Evolutionary conservation across 1,139 yeast genomes (phyloP), one percentile per base, ranked within the genome.

Genomic region (Yamadazyma pseudoaaseri): DNA sequence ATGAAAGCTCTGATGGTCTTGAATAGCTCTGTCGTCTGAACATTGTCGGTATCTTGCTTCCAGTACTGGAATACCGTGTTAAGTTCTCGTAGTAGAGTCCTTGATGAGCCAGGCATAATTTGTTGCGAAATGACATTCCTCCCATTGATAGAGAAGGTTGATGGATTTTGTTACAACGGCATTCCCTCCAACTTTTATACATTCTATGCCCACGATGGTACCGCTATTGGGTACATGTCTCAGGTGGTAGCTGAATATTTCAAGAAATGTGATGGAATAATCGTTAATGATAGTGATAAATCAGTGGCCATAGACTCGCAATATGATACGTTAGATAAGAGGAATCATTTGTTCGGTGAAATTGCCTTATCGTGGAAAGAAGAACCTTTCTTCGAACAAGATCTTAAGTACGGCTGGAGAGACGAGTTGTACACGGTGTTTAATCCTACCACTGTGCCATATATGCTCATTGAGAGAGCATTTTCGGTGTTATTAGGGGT

Each of bases 401-500:
- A 77, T 4, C 53, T 70, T 37, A 51, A 51, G 18, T 62, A 70
- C 36, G 96, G 96, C 3, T 92, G 98, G 98, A 71, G 98, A 52
- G 59, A 85, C 53, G 98, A 92, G 58, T 67, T 77, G 26, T 92
- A 87, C 57, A 71, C 82, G 0, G 77, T 90, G 4, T 86, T 81
- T 58, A 70, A 73, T 38, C 79, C 83, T 0, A 47, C 63, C 0
- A 61, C 62, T 7, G 43, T 40, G 1, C 83, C 86, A 0, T 92
- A 90, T 51, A 58, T 87, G 44, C 62, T 69, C 5, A 57, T 89
- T 2, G 98, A 92, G 55, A 67, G 98, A 30, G 81, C 96, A 0
- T 77, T 87, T 34, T 77, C 95, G 7, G 85, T 86, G 1, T 58
- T 87, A 5, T 55, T 90, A 29, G 98, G 98, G 0, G 82, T 92